Evolutionary conservation across 805 yeast genomes (phyloP), one percentile per base, ranked within the genome.

Genomic region (Saccharomycopsis sp.): DNA sequence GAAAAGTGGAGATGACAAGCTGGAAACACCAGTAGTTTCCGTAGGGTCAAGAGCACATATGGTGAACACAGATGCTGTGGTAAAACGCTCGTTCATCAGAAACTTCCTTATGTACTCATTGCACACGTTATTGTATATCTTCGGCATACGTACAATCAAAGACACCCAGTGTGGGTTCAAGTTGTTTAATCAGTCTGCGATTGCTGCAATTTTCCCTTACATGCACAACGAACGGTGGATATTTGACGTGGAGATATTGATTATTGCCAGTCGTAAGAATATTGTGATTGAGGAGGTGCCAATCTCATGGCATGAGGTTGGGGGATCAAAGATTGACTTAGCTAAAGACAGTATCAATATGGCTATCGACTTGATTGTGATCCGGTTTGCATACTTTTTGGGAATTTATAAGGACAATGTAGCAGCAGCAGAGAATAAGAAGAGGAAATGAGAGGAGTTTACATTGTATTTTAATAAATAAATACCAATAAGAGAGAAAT

Each of bases 91-190:
- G 1, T 83, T 88, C 62, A 76, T 94, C 54, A 79, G 99, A 65
- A 94, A 94, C 73, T 83, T 91, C 64, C 77, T 94, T 68, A 94
- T 94, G 99, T 86, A 91, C 70, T 90, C 96, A 3, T 79, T 94
- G 62, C 98, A 94, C 70, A 76, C 90, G 1, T 76, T 94, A 64
- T 93, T 94, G 29, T 94, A 74, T 68, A 74, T 92, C 3, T 93
- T 94, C 74, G 99, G 99, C 15, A 88, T 94, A 53, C 78, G 96
- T 64, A 78, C 83, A 3, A 84, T 94, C 61, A 83, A 86, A 61
- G 99, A 94, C 71, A 94, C 99, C 9, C 99, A 94, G 75, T 94
- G 99, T 75, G 99, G 99, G 1, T 94, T 94, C 75, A 94, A 94
- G 72, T 74, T 94, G 71, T 94, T 93, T 72, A 89, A 93, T 64